Evolutionary conservation across 495 filamentous ascomycete genomes (phyloP), one percentile per base, ranked within the genome.

Genomic region (Talaromyces proteolyticus): DNA sequence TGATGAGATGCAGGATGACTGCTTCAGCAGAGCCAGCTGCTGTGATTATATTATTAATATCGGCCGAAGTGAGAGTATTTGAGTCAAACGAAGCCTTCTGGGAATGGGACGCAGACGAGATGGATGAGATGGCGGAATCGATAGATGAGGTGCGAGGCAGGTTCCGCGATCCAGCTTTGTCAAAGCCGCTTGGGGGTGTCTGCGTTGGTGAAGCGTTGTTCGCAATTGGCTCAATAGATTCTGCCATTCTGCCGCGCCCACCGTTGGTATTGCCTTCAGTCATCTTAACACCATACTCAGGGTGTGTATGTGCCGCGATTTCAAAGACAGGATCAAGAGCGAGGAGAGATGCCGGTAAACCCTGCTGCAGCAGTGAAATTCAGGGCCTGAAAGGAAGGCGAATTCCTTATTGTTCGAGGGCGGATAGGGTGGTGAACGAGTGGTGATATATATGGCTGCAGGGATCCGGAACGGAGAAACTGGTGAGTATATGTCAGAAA

Each of bases 11-110:
- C 58, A 89, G 80, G 52, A 98, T 89, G 10, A 93, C 85, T 49
- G 87, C 87, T 59, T 98, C 93, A 40, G 91, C 73, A 37, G 91
- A 95, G 17, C 94, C 93, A 38, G 92, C 92, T 46, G 89, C 81
- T 53, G 84, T 75, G 37, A 93, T 85, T 23, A 93, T 67, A 54
- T 84, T 79, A 26, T 77, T 78, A 54, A 93, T 84, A 50, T 93
- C 88, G 10, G 81, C 69, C 47, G 74, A 60, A 37, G 63, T 74
- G 12, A 75, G 52, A 3, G 63, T 53, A 43, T 58, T 72, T 22
- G 64, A 65, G 59, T 89, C 87, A 47, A 82, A 77, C 4, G 84
- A 78, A 12, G 72, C 72, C 57, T 84, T 88, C 42, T 84, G 80
- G 4, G 81, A 75, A 41, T 84, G 80, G 6, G 75, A 72, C 14